Conservation (phyloP, 257 asterid species). For the Scutellaria baicalensis region DNA sequence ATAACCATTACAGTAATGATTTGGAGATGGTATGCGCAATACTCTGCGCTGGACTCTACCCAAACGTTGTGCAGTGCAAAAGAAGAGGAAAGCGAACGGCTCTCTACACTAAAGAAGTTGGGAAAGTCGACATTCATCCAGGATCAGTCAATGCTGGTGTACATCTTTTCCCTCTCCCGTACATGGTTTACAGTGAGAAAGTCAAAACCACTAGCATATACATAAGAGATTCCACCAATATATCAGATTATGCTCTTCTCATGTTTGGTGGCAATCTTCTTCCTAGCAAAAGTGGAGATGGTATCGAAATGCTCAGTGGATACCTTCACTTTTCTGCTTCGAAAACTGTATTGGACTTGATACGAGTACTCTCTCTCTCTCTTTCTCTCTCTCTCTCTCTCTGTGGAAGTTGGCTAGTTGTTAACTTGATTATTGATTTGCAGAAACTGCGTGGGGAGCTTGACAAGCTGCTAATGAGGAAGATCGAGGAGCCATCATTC, state of each 20-base stretch:
- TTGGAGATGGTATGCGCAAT: conserved; percentile 92
- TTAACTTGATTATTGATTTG: conserved; percentile 1
- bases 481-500: conserved; percentile 71
- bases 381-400: conserved; percentile 1
- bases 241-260: conserved; percentile 84
- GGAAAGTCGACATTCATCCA: conserved; percentile 89
- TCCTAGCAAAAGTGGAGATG: conserved; percentile 66
- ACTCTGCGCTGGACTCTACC: conserved; percentile 95
- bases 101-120: conserved; percentile 77
- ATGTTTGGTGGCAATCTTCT: conserved; percentile 95
- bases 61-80: conserved; percentile 95
- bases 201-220: conserved; percentile 74
- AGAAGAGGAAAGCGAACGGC: conserved; percentile 87
- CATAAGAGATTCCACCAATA: conserved; percentile 80
- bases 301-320: conserved; percentile 96
- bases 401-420: not conserved
- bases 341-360: conserved; percentile 63
- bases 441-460: conserved; percentile 89
- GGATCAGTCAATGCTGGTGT: conserved; percentile 82
- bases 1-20: conserved; percentile 67
- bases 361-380: conserved; percentile 37
- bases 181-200: conserved; percentile 85
- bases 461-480: conserved; percentile 71
- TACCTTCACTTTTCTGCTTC: conserved; percentile 94
- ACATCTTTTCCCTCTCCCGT: conserved; percentile 82